A percentile compares a stretch with the other conserved stretches of the same genome.
Evolutionary conservation across 1,284 basidiomycete species (phyloP).

Genomic region (Agroathelia rolfsii): DNA sequence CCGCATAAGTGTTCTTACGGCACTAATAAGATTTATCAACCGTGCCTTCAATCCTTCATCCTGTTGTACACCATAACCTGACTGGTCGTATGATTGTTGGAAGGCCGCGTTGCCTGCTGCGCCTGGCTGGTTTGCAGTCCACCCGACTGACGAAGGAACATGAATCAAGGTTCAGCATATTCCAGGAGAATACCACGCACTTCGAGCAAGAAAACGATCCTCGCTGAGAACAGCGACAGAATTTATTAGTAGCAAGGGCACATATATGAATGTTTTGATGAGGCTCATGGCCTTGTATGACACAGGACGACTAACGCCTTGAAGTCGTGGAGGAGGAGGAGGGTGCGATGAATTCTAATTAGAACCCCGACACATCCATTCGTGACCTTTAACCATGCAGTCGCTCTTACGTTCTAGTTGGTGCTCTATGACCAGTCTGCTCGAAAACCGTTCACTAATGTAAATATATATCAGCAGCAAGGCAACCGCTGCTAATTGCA

Average conservation of each 20-base stretch:
- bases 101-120: slow-evolving; percentile 45
- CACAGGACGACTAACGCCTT: slow-evolving; percentile 9
- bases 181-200: slow-evolving; percentile 41
- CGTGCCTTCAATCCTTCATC: slow-evolving; percentile 77
- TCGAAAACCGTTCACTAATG: slow-evolving; percentile 3
- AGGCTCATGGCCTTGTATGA: slow-evolving; percentile 31
- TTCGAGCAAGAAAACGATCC: slow-evolving; percentile 87
- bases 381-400: slow-evolving; percentile 22
- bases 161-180: slow-evolving; percentile 10
- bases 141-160: slow-evolving; percentile 61
- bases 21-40: slow-evolving; percentile 85
- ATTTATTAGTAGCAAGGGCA: slow-evolving; percentile 79
- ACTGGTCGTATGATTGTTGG: slow-evolving; percentile 59
- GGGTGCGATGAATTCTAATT: slow-evolving; percentile 7
- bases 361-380: slow-evolving; percentile 6
- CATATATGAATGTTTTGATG: slow-evolving; percentile 63
- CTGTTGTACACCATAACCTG: slow-evolving; percentile 40
- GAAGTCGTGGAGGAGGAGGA: slow-evolving; percentile 6
- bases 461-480: slow-evolving; percentile 9
- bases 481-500: slow-evolving; percentile 15
- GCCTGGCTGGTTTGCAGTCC: slow-evolving; percentile 72
- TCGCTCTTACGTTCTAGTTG: slow-evolving; percentile 19
- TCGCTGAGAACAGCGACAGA: slow-evolving; percentile 91
- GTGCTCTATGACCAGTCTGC: slow-evolving; percentile 14
- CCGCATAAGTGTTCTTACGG: slow-evolving; percentile 90